A percentile compares a stretch with the other conserved stretches of the same genome.
Evolutionary conservation across 495 filamentous ascomycete genomes (phyloP).

Genomic region (Neurospora sp.): DNA sequence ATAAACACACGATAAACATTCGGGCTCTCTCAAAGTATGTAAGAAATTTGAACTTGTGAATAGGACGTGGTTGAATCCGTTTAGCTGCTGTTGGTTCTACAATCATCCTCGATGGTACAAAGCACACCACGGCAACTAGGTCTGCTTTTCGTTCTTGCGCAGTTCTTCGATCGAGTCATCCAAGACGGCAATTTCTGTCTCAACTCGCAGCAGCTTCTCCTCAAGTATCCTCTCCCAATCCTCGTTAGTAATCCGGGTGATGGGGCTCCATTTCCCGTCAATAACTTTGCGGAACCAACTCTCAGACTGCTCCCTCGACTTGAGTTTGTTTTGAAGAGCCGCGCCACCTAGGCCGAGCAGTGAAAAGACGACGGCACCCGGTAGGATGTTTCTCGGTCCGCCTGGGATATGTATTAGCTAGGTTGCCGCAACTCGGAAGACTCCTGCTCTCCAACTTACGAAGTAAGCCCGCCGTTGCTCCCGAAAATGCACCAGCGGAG

Average conservation of each 20-base stretch:
- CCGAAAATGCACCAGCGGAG: conserved; percentile 58
- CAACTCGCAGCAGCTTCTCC: conserved; percentile 66
- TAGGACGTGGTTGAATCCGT: background rate
- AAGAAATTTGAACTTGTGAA: background rate
- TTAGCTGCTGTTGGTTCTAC: background rate
- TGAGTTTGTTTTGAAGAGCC: conserved; percentile 10
- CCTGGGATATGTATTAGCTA: conserved; percentile 21
- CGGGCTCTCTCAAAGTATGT: background rate
- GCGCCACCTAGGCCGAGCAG: conserved; percentile 29
- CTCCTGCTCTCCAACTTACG: conserved; percentile 37
- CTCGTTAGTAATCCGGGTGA: conserved; percentile 63
- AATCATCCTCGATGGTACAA: background rate
- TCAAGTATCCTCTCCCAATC: conserved; percentile 68
- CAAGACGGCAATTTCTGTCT: conserved; percentile 76
- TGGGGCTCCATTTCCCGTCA: conserved; percentile 68
- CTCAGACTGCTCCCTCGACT: background rate
- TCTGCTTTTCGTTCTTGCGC: conserved; percentile 20
- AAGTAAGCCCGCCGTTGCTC: conserved; percentile 53
- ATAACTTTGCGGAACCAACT: conserved; percentile 15
- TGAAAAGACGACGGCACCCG: conserved; percentile 27
- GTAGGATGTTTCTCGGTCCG: conserved; percentile 32
- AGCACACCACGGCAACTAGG: background rate
- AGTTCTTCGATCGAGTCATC: conserved; percentile 70
- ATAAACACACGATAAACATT: background rate
- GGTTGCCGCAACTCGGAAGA: background rate